Base-by-base conservation (phyloP, 2,329 filamentous ascomycete genomes). In the Bipolaris zeicola region DNA sequence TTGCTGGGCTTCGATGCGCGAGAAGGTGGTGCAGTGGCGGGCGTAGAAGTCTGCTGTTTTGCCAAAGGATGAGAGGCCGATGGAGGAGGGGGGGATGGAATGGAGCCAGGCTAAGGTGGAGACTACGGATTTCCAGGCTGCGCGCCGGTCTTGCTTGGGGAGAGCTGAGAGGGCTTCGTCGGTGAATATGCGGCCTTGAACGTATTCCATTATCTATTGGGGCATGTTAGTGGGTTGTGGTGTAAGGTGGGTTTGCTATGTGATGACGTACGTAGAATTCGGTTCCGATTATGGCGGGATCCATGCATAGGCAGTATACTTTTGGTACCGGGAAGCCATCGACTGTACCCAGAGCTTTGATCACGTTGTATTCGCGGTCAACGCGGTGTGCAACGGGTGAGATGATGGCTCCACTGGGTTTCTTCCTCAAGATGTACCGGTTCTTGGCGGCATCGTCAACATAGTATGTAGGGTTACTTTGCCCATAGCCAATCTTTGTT, bases 391-490 rank as follows among this genome's bases (percentile, higher is more conserved):
- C 95, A 2, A 94, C 93, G 77, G 92, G 92, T 68, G 92, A 96
- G 49, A 98, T 85, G 39, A 98, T 89, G 77, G 89, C 88, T 60
- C 94, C 94, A 4, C 93, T 91, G 0, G 94, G 95, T 79, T 97
- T 97, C 84, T 98, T 98, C 73, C 94, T 90, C 79, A 98, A 83
- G 28, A 98, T 95, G 76, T 88, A 96, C 70, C 87, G 85, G 61
- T 80, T 75, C 47, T 87, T 85, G 70, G 86, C 81, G 2, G 70
- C 61, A 57, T 87, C 87, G 16, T 88, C 95, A 69, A 98, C 83
- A 68, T 92, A 91, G 79, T 98, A 98, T 0, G 94, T 98, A 39
- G 95, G 94, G 74, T 98, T 98, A 58, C 92, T 96, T 79, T 98
- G 94, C 50, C 94, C 95, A 75, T 95, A 98, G 71, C 93, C 92